A percentile compares a stretch with the other conserved stretches of the same genome.
phyloP scores from a whole-genome alignment of 805 yeast species.

The Komagataella pastoris region DNA sequence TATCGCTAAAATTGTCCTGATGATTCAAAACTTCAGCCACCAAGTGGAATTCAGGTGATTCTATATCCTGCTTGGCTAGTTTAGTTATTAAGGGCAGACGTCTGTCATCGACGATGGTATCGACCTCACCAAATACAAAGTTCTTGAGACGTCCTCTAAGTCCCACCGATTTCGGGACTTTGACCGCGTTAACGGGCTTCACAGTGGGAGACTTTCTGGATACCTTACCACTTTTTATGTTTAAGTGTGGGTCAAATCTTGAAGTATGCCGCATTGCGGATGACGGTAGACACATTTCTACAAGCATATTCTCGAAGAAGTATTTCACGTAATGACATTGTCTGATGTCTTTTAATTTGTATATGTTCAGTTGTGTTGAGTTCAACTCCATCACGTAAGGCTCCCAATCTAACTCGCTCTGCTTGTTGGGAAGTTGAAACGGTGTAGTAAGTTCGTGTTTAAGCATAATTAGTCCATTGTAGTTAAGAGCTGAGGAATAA shows the following conservation, averaged over 20 bases:
- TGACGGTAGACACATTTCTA: background rate
- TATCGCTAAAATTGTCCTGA: background rate
- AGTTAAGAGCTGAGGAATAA: background rate
- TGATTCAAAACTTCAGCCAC: background rate
- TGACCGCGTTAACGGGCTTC: background rate
- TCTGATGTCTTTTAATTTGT: constrained; percentile 7
- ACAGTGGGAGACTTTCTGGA: background rate
- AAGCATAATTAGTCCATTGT: background rate
- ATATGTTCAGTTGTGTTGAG: constrained; percentile 17
- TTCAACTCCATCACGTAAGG: constrained; percentile 17
- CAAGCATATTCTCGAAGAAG: constrained; percentile 10
- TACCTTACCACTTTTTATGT: constrained; percentile 8
- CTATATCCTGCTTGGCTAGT: background rate
- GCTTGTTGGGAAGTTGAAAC: background rate
- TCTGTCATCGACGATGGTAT: background rate
- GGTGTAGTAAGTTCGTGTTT: constrained; percentile 1
- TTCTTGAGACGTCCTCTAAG: background rate
- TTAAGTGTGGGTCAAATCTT: constrained; percentile 14
- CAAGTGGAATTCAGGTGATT: background rate
- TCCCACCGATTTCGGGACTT: background rate
- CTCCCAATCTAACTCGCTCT: background rate
- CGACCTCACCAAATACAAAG: background rate
- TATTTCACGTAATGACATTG: constrained; percentile 6
- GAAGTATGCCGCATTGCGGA: constrained; percentile 4
- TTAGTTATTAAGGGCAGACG: background rate